Base-by-base conservation (phyloP, 78 protist genomes). In the Dictyostelium intermedium region DNA sequence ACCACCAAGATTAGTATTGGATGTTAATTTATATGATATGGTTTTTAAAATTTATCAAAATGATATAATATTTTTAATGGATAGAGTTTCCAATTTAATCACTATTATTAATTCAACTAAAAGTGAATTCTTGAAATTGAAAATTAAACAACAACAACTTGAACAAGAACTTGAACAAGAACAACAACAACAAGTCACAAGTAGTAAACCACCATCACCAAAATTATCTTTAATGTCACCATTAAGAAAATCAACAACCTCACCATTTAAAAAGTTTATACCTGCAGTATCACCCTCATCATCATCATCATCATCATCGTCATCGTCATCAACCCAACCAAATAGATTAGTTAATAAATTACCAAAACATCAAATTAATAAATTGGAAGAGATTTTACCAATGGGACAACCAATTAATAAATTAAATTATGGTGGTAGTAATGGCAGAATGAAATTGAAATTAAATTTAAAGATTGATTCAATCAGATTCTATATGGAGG, bases 151-250 rank as follows among this genome's bases (percentile, higher is more conserved):
- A 72, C 45, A 66, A 60, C 8, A n/a, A 25, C 16, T 23, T 18
- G 13, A 10, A 27, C 34, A 72, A 27, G n/a, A 61, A 63, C 16
- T 7, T 2, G 20, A 39, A 39, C 60, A 53, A 20, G 25, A 50
- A 30, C 76, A 69, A 25, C 10, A 10, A 35, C 50, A 74, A 35
- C 50, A 74, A 34, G 5, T 2, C 7, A 7, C 41, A 20, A 35
- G 4, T 32, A 25, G 20, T 34, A 27, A 72, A 34, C 37, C 45
- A 34, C 85, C 41, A 80, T 80, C 85, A 50, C 63, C 70, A 4
- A 30, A 50, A 37, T 27, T 50, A 23, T 80, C 92, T 3, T 72
- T 80, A 20, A 66, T 66, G 27, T 86, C 92, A 35, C 92, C 92
- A 86, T 27, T 86, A 27, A 30, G 92, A 39, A 76, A 73, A 41